phyloP scores from a whole-genome alignment of 1,284 basidiomycete species.

The Sanghuangporus sanghuang region DNA sequence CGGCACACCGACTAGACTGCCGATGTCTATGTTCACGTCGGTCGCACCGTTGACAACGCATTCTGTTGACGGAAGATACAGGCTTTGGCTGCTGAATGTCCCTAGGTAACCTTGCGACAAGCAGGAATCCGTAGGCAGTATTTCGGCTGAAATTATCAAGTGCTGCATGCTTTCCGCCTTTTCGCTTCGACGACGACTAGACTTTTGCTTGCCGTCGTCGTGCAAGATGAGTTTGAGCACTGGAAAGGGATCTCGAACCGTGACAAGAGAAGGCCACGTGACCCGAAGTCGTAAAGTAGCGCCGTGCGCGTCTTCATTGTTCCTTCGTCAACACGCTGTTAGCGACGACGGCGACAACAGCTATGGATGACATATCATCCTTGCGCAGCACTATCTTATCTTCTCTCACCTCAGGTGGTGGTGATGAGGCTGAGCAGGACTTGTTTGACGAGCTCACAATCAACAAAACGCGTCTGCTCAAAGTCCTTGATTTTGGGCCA shows the following conservation, averaged over 20 bases:
- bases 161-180: background rate
- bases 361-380: slow-evolving; percentile 27
- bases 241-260: background rate
- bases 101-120: slow-evolving; percentile 49
- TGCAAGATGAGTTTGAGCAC: background rate
- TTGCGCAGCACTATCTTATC: slow-evolving; percentile 39
- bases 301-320: background rate
- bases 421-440: slow-evolving; percentile 57
- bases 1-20: slow-evolving; percentile 16
- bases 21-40: slow-evolving; percentile 30
- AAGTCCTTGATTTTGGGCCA: slow-evolving; percentile 59
- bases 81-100: slow-evolving; percentile 40
- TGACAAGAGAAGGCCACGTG: background rate
- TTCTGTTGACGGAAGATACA: slow-evolving; percentile 39
- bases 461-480: slow-evolving; percentile 54
- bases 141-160: slow-evolving; percentile 1
- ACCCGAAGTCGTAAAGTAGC: background rate
- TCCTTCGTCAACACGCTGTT: background rate
- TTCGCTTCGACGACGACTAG: background rate
- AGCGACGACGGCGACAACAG: background rate
- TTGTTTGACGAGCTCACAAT: slow-evolving; percentile 70
- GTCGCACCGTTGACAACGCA: slow-evolving; percentile 29
- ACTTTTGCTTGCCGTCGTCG: background rate
- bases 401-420: slow-evolving; percentile 34
- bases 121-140: slow-evolving; percentile 31